Evolutionary conservation across 106 monocot genomes (phyloP).

Genomic region (Xerophyta viscosa): DNA sequence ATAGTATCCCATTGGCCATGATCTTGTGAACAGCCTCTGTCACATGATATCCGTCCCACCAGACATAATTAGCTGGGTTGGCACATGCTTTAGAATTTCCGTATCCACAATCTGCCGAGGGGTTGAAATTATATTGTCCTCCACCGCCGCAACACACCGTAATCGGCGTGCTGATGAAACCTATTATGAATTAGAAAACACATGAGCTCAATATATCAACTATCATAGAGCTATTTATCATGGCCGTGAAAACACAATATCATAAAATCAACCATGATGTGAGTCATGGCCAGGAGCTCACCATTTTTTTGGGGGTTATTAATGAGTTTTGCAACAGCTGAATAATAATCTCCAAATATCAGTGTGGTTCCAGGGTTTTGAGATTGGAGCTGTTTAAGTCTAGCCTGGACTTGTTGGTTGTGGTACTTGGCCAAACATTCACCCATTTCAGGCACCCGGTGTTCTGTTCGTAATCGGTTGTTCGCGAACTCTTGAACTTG

Average conservation of each 20-base stretch:
- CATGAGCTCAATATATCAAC: no score
- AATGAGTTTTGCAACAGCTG: not conserved
- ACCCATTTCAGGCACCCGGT: not conserved
- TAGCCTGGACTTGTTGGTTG: not conserved
- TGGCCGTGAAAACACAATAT: no score
- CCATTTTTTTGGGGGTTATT: not conserved
- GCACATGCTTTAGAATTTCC: not conserved
- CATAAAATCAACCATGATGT: no score
- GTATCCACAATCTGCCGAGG: not conserved
- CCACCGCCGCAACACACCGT: not conserved
- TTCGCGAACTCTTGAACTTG: not conserved
- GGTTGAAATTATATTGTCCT: not conserved
- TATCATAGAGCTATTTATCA: no score
- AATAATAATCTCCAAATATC: not conserved
- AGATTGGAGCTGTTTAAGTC: not conserved
- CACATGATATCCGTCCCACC: no score
- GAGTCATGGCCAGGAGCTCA: not conserved
- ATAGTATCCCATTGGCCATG: no score
- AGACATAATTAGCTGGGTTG: no score
- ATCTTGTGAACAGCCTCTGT: no score
- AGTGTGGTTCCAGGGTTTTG: not conserved
- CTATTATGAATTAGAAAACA: not conserved
- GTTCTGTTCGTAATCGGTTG: not conserved
- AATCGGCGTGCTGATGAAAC: not conserved
- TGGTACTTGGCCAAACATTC: not conserved